Conservation (phyloP, 371 early-diverging fungal genomes). For the Smittium culicis region DNA sequence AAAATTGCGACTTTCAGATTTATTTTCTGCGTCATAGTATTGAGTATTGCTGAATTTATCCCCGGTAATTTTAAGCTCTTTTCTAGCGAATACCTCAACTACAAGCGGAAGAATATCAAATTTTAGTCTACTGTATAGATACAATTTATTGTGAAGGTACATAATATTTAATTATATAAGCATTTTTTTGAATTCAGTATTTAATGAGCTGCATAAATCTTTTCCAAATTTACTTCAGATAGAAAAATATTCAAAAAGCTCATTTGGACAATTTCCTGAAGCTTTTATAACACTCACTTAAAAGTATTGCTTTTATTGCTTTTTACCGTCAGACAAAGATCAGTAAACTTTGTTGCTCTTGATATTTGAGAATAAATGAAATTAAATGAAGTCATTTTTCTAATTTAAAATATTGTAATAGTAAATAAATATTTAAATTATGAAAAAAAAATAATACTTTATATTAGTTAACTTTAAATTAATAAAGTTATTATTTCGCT, state of each 20-base stretch:
- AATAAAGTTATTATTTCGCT: too few relatives aligned
- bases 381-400: too few relatives aligned
- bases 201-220: background rate
- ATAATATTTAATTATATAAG: background rate
- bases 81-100: background rate
- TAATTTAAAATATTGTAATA: too few relatives aligned
- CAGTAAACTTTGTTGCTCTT: too few relatives aligned
- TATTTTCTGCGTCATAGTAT: background rate
- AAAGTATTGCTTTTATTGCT: too few relatives aligned
- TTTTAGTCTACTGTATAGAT: background rate
- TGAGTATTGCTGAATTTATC: background rate
- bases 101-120: background rate
- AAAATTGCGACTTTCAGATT: background rate
- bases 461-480: too few relatives aligned
- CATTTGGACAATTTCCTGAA: background rate
- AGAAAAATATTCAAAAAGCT: background rate
- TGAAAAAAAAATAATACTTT: too few relatives aligned
- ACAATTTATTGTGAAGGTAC: background rate
- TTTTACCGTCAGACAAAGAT: too few relatives aligned
- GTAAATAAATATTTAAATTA: too few relatives aligned
- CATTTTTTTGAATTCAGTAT: background rate
- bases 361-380: too few relatives aligned
- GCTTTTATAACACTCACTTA: background rate
- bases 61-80: background rate
- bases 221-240: background rate